These are phyloP conservation scores for Pseudodiploospora longispora DNA, from an alignment of 2,329 filamentous ascomycete genomes.

Conservation along the genomic window DNA sequence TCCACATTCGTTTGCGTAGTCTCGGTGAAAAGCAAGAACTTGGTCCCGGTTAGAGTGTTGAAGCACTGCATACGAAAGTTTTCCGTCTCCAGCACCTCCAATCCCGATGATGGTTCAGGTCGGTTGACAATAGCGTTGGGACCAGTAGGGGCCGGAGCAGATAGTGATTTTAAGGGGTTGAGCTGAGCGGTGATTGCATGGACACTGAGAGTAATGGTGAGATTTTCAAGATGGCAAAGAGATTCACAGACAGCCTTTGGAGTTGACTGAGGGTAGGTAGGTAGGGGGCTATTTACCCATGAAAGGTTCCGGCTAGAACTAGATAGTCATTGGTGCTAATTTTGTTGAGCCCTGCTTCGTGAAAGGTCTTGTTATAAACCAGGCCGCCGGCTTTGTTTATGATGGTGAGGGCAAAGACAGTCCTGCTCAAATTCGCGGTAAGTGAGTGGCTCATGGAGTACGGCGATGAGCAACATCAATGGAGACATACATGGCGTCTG, in stretches of 20 bases:
- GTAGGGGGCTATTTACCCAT: constrained; percentile 54
- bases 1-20: constrained; percentile 81
- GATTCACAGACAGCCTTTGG: too few relatives aligned
- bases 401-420: constrained; percentile 89
- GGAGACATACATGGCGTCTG: constrained; percentile 4
- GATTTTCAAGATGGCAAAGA: too few relatives aligned
- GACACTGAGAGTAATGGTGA: constrained; percentile 35
- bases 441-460: too few relatives aligned
- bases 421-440: constrained; percentile 46
- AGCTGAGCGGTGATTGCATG: constrained; percentile 61
- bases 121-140: constrained; percentile 34
- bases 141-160: constrained; percentile 27
- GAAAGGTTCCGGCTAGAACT: constrained; percentile 93
- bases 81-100: constrained; percentile 89
- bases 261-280: neutral
- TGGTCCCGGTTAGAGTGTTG: constrained; percentile 86
- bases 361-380: constrained; percentile 92
- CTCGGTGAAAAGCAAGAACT: constrained; percentile 94
- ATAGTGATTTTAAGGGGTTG: constrained; percentile 41
- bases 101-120: constrained; percentile 62
- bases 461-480: too few relatives aligned
- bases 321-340: constrained; percentile 94
- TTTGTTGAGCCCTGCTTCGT: constrained; percentile 74
- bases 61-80: constrained; percentile 96
- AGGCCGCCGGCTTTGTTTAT: constrained; percentile 98